These are phyloP conservation scores for Pichia scutulata DNA, from an alignment of 805 yeast genomes.

Conservation along the genomic window DNA sequence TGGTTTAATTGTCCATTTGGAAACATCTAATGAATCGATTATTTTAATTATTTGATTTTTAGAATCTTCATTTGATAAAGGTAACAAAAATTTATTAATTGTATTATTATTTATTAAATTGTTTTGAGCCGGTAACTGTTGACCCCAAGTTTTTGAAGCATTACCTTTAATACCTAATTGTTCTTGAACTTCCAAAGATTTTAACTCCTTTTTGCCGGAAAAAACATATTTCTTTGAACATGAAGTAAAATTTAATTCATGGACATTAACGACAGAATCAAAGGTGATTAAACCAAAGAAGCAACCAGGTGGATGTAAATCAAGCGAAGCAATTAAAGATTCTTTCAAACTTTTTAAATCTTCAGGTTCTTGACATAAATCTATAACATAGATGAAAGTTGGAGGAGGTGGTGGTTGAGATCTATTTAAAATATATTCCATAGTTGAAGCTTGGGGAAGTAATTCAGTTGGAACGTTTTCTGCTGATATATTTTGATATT, in stretches of 20 bases:
- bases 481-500: slow-evolving; percentile 67
- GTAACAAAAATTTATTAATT: slow-evolving; percentile 30
- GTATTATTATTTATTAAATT: slow-evolving; percentile 21
- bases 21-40: slow-evolving; percentile 59
- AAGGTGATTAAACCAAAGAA: slow-evolving; percentile 80
- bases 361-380: slow-evolving; percentile 83
- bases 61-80: slow-evolving; percentile 36
- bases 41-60: slow-evolving; percentile 78
- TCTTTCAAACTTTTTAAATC: slow-evolving; percentile 79
- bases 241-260: slow-evolving; percentile 59
- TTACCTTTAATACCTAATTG: slow-evolving; percentile 31
- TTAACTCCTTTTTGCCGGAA: slow-evolving; percentile 82
- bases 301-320: slow-evolving; percentile 83
- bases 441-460: slow-evolving; percentile 58
- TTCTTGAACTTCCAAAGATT: slow-evolving; percentile 29
- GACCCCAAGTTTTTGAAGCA: slow-evolving; percentile 30
- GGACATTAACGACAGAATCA: slow-evolving; percentile 87
- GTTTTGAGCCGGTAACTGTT: slow-evolving; percentile 30
- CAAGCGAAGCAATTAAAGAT: slow-evolving; percentile 63
- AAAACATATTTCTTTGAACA: slow-evolving; percentile 74
- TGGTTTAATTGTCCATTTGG: slow-evolving; percentile 74
- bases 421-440: slow-evolving; percentile 77
- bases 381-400: slow-evolving; percentile 77
- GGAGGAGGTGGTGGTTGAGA: slow-evolving; percentile 64
- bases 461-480: slow-evolving; percentile 80